These are phyloP conservation scores for Aspergillus indologenus DNA, from an alignment of 495 filamentous ascomycete species.

Conservation along the genomic window DNA sequence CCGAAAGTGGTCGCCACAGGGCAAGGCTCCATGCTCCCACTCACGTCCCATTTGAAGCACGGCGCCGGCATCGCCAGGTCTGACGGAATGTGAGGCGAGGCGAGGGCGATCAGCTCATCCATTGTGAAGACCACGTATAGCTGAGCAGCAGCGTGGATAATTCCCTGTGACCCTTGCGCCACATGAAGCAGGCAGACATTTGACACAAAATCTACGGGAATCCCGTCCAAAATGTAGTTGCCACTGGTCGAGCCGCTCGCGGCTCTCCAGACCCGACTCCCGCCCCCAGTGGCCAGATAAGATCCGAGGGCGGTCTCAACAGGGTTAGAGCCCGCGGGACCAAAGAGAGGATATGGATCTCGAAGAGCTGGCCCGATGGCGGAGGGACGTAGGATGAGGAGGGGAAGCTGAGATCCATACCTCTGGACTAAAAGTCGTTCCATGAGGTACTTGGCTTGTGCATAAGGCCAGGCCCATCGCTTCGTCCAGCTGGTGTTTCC, in stretches of 20 bases:
- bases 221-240: slow-evolving; percentile 10
- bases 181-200: slow-evolving; percentile 18
- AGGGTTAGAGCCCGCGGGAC: too few relatives aligned
- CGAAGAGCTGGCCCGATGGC: too few relatives aligned
- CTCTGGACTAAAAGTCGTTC: slow-evolving; percentile 15
- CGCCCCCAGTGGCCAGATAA: not conserved
- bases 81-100: not conserved
- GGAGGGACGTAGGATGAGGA: too few relatives aligned
- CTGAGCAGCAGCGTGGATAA: slow-evolving; percentile 15
- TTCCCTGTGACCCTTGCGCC: slow-evolving; percentile 5
- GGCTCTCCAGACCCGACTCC: slow-evolving; percentile 3
- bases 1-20: not conserved
- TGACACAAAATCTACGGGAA: slow-evolving; percentile 21
- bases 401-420: not conserved
- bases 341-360: too few relatives aligned
- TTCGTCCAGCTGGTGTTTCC: too few relatives aligned
- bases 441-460: slow-evolving; percentile 21
- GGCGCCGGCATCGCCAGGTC: not conserved
- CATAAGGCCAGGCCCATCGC: slow-evolving; percentile 13
- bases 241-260: not conserved
- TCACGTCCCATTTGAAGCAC: not conserved
- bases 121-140: slow-evolving; percentile 1
- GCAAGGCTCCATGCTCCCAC: not conserved
- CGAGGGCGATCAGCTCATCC: not conserved
- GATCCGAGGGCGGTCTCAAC: too few relatives aligned